Percentiles rank a stretch among this genome's conserved stretches.
phyloP scores from a whole-genome alignment of 345 rosid genomes.

The Aquilaria malaccensis region DNA sequence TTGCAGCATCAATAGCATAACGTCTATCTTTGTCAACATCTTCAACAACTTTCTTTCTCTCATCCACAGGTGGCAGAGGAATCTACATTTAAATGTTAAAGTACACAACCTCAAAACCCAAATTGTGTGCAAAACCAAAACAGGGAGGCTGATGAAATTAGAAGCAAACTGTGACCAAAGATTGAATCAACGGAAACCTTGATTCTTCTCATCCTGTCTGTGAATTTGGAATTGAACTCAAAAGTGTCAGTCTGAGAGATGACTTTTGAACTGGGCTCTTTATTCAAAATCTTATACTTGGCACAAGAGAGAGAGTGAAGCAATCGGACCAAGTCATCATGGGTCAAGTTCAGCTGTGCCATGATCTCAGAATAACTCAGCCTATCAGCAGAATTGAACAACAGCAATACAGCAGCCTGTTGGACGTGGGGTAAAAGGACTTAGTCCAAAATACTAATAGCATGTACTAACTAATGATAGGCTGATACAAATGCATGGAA shows the following conservation, averaged over 20 bases:
- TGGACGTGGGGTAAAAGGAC: constrained; percentile 5
- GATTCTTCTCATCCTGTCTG: constrained; percentile 87
- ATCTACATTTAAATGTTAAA: constrained; percentile 32
- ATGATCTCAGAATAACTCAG: constrained; percentile 77
- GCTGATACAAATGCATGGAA: not conserved
- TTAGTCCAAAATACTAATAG: not conserved
- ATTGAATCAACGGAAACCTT: constrained; percentile 36
- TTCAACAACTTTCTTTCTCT: constrained; percentile 87
- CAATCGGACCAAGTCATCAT: constrained; percentile 80
- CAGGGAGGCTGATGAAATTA: not conserved
- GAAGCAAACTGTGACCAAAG: constrained; percentile 7
- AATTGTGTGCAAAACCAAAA: not conserved
- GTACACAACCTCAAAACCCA: not conserved
- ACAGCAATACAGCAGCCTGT: constrained; percentile 83
- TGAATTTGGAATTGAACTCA: constrained; percentile 74
- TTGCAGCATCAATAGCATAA: constrained; percentile 93
- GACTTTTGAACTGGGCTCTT: constrained; percentile 57
- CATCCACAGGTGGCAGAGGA: constrained; percentile 92
- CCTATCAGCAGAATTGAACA: constrained; percentile 75
- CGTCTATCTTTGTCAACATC: constrained; percentile 92
- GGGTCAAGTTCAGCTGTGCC: constrained; percentile 71
- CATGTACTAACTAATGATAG: not conserved
- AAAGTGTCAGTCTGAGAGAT: constrained; percentile 50
- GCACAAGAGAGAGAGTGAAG: constrained; percentile 90
- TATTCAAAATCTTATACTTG: constrained; percentile 66